Conservation (phyloP, 345 rosid genomes). For the Dipteronia sinensis region DNA sequence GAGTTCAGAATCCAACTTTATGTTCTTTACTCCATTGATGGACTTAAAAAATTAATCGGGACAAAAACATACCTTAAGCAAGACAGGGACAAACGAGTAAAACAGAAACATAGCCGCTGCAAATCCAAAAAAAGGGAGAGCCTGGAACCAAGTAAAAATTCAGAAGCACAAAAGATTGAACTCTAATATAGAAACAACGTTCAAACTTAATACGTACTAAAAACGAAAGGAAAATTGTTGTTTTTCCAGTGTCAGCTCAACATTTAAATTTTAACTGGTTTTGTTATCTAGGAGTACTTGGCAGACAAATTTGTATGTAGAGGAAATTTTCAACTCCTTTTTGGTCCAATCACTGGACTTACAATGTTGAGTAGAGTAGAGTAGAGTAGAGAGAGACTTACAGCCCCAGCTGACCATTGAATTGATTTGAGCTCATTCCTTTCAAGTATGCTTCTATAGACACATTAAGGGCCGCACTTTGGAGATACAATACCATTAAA, state of each 20-base stretch:
- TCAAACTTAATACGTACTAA: neutral
- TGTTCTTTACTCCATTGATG: neutral
- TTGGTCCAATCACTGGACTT: neutral
- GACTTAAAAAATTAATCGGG: neutral
- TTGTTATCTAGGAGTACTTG: neutral
- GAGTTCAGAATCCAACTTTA: neutral
- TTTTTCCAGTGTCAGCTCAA: neutral
- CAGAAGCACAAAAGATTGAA: constrained; percentile 7
- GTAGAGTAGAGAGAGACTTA: constrained; percentile 34
- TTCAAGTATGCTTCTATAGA: constrained; percentile 74
- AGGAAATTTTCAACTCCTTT: neutral
- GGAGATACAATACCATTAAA: constrained; percentile 6
- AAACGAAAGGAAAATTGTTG: neutral
- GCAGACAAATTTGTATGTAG: neutral
- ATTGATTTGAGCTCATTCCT: constrained; percentile 67
- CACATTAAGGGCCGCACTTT: constrained; percentile 43
- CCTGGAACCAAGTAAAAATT: constrained; percentile 49
- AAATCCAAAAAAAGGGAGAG: constrained; percentile 63
- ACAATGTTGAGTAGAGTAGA: neutral
- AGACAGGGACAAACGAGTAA: constrained; percentile 74
- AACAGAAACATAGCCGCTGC: constrained; percentile 70
- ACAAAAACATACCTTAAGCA: constrained; percentile 68
- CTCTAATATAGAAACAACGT: neutral
- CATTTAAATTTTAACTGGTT: neutral
- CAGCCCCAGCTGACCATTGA: constrained; percentile 84